These are phyloP conservation scores for Saccharomyces eubayanus DNA, from an alignment of 805 yeast species.

Conservation along the genomic window DNA sequence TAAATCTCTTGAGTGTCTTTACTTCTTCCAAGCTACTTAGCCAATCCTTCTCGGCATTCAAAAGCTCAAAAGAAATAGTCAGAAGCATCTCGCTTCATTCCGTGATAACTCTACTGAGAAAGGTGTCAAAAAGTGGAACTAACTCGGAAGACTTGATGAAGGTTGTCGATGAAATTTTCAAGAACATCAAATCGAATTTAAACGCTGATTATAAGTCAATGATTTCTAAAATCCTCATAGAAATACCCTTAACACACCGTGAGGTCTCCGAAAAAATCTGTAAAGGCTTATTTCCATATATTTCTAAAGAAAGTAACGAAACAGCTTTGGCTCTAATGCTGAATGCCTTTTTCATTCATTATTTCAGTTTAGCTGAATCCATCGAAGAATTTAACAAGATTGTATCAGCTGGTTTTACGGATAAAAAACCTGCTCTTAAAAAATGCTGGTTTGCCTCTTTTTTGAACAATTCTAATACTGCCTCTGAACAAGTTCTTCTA, in stretches of 20 bases:
- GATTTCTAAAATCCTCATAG: constrained; percentile 39
- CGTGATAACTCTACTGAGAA: constrained; percentile 19
- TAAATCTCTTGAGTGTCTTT: constrained; percentile 39
- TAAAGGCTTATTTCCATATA: constrained; percentile 40
- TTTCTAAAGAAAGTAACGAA: constrained; percentile 73
- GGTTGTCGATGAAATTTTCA: constrained; percentile 46
- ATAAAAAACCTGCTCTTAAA: constrained; percentile 54
- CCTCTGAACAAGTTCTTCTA: constrained; percentile 34
- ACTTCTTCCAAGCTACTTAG: constrained; percentile 41
- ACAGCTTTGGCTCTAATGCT: constrained; percentile 43
- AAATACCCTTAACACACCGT: constrained; percentile 22
- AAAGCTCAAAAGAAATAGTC: constrained; percentile 63
- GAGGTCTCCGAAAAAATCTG: constrained; percentile 35
- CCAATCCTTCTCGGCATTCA: constrained; percentile 48
- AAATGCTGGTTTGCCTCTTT: constrained; percentile 58
- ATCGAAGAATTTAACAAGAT: constrained; percentile 24
- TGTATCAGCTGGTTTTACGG: constrained; percentile 53
- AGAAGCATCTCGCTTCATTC: constrained; percentile 42
- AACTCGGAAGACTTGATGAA: constrained; percentile 25
- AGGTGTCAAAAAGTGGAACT: constrained; percentile 15
- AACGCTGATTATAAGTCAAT: constrained; percentile 58
- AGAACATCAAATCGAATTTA: constrained; percentile 49
- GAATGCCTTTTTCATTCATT: constrained; percentile 41
- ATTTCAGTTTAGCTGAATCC: constrained; percentile 26
- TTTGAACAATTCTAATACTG: constrained; percentile 11